Evolutionary conservation across 2,329 filamentous ascomycete species (phyloP), one percentile per base, ranked within the genome.

Genomic region (Aschersonia sp.): DNA sequence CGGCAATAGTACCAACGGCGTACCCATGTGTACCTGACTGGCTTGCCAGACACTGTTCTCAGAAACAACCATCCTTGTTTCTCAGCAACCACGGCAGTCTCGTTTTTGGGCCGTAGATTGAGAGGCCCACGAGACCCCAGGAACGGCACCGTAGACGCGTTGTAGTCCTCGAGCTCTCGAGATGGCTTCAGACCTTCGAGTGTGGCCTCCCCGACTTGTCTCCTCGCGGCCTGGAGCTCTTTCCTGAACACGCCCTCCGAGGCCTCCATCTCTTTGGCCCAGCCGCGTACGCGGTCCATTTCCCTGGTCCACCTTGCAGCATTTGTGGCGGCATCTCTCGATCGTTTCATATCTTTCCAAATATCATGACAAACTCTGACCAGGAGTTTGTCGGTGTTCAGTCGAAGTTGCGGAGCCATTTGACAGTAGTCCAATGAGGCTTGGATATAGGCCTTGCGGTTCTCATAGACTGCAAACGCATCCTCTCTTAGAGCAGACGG

Each of bases 11-110:
- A 95, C 92, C 92, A 98, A 47, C 90, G 77, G 50, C 87, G 78
- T 30, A 87, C 76, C 92, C 92, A 98, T 41, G 79, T 76, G n/a
- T 88, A 87, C 51, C 90, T 76, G 11, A 88, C 85, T 0, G 90
- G 90, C 63, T 96, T 97, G 37, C 88, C 89, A 1, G 85, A 81
- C 6, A 89, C 69, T 1, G 82, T 85, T 46, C 87, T 77, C 55
- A 95, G 63, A 62, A 89, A 94, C 2, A 98, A 68, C 92, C 92
- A 98, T 4, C 90, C 89, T 63, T 97, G 92, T 63, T 95, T 97
- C 64, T 95, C 89, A 6, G 70, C 70, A 32, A 76, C 63, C 44
- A 69, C 65, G n/a, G 68, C 53, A 58, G 69, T 60, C 62, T 76
- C 58, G 58, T 71, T 68, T 46, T 71, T 66, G 2, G 67, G 72